Evolutionary conservation across 225 moss, liverwort and hornwort genomes (phyloP).

Genomic region (Bryoerythrophyllum caledonicum): DNA sequence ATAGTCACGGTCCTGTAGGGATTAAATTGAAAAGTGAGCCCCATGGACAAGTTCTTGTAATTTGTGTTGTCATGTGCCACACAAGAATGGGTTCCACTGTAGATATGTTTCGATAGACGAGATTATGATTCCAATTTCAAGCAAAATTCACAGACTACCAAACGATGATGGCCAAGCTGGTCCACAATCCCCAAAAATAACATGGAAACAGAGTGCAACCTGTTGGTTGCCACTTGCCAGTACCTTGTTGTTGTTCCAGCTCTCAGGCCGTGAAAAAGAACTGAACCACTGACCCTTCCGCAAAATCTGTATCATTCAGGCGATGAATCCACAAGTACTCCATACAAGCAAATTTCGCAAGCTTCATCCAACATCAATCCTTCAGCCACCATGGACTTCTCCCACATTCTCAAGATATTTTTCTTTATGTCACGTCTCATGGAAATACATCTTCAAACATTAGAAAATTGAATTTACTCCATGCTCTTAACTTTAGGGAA

Average conservation of each 20-base stretch:
- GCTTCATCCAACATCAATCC: no score
- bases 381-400: no score
- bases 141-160: no score
- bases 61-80: not conserved
- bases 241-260: not conserved
- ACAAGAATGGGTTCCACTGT: no score
- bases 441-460: no score
- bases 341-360: no score
- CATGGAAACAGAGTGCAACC: not conserved
- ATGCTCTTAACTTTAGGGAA: no score
- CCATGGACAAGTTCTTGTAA: no score
- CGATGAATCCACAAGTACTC: conserved; percentile 13
- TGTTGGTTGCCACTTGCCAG: conserved; percentile 12
- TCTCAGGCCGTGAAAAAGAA: conserved; percentile 11
- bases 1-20: no score
- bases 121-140: not conserved
- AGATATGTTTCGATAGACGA: not conserved
- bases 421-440: no score
- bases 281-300: not conserved
- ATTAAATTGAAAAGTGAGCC: not conserved
- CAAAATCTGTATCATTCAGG: conserved; percentile 20
- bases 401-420: no score
- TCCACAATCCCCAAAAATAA: not conserved
- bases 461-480: no score
- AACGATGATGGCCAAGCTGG: not conserved